Evolutionary conservation across 73 alveolate species (phyloP).

Genomic region (Tetrahymena borealis): DNA sequence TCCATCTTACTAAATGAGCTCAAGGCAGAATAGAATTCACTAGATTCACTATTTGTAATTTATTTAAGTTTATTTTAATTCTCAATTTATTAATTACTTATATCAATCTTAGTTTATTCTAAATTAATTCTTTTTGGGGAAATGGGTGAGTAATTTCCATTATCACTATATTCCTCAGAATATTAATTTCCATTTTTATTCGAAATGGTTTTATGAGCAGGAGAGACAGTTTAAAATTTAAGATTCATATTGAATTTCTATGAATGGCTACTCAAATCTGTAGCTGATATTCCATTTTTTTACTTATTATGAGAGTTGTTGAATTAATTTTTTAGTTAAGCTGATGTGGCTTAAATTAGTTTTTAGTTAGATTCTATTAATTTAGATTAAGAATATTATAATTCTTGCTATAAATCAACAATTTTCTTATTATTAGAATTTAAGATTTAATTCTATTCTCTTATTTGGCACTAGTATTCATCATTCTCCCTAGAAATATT

Average conservation of each 20-base stretch:
- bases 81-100: neutral
- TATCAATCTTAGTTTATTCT: neutral
- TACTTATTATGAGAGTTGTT: neutral
- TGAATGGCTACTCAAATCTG: neutral
- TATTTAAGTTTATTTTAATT: neutral
- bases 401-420: neutral
- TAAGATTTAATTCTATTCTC: neutral
- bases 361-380: neutral
- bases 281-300: neutral
- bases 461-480: neutral
- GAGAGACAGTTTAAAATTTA: neutral
- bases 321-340: too few relatives aligned
- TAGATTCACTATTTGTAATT: neutral
- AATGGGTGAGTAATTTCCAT: neutral
- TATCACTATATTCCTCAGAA: neutral
- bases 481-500: neutral
- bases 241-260: neutral
- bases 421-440: neutral
- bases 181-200: neutral
- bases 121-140: neutral
- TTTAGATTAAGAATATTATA: neutral
- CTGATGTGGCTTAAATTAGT: neutral
- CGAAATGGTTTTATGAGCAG: neutral
- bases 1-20: neutral
- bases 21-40: neutral